phyloP scores from a whole-genome alignment of 2,329 filamentous ascomycete species.

The Pseudogymnoascus sp. region DNA sequence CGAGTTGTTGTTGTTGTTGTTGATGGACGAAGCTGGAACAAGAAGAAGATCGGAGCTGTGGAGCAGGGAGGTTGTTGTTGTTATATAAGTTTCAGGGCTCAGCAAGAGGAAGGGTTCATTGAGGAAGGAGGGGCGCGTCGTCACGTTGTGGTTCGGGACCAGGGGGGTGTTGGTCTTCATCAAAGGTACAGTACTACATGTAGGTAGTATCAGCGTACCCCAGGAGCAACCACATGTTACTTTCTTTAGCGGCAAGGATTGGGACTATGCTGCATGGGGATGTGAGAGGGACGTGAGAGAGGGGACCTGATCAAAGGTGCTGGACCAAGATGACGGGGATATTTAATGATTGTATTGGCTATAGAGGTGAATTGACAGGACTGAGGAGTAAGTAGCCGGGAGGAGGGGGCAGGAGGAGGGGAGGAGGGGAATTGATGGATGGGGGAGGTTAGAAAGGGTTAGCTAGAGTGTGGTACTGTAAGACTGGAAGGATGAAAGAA shows the following conservation, averaged over 20 bases:
- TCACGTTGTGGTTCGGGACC: background rate
- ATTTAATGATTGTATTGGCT: background rate
- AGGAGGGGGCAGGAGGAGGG: too few species aligned
- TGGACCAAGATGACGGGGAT: background rate
- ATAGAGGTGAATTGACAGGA: background rate
- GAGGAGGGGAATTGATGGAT: background rate
- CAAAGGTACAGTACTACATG: background rate
- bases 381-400: background rate
- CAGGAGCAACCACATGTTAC: background rate
- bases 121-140: background rate
- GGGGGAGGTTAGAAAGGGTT: background rate
- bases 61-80: background rate
- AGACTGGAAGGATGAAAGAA: background rate
- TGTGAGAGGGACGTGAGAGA: background rate
- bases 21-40: background rate
- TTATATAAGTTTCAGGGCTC: slow-evolving; percentile 1
- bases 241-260: background rate
- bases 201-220: too few species aligned
- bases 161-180: background rate
- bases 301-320: too few species aligned
- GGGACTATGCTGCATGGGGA: background rate
- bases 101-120: background rate
- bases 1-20: background rate
- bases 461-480: background rate
- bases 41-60: background rate